phyloP scores from a whole-genome alignment of 495 filamentous ascomycete genomes.

The Annulohypoxylon maeteangense region DNA sequence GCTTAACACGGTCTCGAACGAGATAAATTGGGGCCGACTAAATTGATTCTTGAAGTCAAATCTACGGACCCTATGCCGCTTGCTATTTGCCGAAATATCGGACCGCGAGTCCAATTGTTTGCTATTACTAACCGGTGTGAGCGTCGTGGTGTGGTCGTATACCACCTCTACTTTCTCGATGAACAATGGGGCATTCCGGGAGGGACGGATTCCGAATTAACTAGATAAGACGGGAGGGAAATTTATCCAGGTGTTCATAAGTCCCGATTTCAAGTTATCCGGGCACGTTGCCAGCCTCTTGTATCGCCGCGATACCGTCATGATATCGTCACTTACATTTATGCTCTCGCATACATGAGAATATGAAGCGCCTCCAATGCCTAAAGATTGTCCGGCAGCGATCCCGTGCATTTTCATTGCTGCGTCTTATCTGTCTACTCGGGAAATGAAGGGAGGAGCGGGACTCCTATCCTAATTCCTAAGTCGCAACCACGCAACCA shows the following conservation, averaged over 20 bases:
- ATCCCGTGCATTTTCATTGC: conserved; percentile 23
- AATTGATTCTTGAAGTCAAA: conserved; percentile 16
- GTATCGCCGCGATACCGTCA: conserved; percentile 26
- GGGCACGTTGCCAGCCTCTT: conserved; percentile 3
- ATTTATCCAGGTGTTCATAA: conserved; percentile 5
- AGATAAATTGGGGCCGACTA: conserved; percentile 19
- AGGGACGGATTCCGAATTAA: conserved; percentile 1
- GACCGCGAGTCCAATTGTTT: conserved; percentile 17
- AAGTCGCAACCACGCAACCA: conserved; percentile 15
- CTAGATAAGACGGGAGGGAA: neutral
- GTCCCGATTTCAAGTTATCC: conserved; percentile 10
- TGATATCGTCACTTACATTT: conserved; percentile 26
- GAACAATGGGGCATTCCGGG: conserved; percentile 14
- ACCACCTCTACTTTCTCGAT: neutral
- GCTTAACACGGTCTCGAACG: conserved; percentile 19
- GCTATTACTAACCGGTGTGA: conserved; percentile 17
- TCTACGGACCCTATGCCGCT: conserved; percentile 13
- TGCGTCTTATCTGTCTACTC: conserved; percentile 15
- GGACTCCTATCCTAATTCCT: conserved; percentile 19
- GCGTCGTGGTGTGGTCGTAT: conserved; percentile 10
- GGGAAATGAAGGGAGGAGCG: conserved; percentile 13
- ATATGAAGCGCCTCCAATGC: neutral
- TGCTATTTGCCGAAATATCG: conserved; percentile 20
- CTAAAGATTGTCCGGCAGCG: conserved; percentile 5
- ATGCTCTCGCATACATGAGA: conserved; percentile 8